Conservation (phyloP, 169 alveolate genomes). For the Cryptosporidium viatorum region DNA sequence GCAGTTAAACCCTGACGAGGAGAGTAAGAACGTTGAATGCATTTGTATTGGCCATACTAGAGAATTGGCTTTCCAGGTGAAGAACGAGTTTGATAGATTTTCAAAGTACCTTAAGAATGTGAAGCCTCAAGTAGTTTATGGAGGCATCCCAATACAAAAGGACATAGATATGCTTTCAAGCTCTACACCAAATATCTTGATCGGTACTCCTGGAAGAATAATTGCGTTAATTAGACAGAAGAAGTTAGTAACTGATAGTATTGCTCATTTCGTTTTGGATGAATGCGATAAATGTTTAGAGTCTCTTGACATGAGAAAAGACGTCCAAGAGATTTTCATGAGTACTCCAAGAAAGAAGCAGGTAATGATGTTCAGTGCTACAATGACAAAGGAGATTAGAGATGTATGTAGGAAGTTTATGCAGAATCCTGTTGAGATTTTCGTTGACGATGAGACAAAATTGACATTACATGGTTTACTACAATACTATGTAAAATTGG, state of each 20-base stretch:
- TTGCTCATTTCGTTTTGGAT: conserved; percentile 97
- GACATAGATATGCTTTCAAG: conserved; percentile 93
- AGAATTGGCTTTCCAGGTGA: conserved; percentile 99
- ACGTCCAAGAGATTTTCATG: conserved; percentile 97
- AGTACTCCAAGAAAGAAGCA: conserved; percentile 98
- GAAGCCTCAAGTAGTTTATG: conserved; percentile 97
- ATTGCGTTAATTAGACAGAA: conserved; percentile 93
- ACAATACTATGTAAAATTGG: conserved; percentile 97
- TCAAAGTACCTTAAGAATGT: conserved; percentile 94
- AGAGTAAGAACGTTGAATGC: conserved; percentile 86
- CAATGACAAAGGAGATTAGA: conserved; percentile 95
- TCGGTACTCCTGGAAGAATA: conserved; percentile 99
- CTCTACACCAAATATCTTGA: conserved; percentile 95
- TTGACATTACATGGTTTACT: conserved; percentile 98
- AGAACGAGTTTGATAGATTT: conserved; percentile 98
- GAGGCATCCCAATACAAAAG: conserved; percentile 96
- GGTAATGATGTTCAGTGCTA: conserved; percentile 98
- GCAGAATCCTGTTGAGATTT: conserved; percentile 98
- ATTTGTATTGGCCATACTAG: conserved; percentile 98
- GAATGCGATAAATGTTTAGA: conserved; percentile 99
- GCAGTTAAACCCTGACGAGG: conserved; percentile 92
- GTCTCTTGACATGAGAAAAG: conserved; percentile 97
- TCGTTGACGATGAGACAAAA: conserved; percentile 98
- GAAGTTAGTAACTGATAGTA: conserved; percentile 91
- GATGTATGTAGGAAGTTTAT: conserved; percentile 97